Evolutionary conservation across 2,329 filamentous ascomycete species (phyloP), one percentile per base, ranked within the genome.

Genomic region (Aspergillus sp.): DNA sequence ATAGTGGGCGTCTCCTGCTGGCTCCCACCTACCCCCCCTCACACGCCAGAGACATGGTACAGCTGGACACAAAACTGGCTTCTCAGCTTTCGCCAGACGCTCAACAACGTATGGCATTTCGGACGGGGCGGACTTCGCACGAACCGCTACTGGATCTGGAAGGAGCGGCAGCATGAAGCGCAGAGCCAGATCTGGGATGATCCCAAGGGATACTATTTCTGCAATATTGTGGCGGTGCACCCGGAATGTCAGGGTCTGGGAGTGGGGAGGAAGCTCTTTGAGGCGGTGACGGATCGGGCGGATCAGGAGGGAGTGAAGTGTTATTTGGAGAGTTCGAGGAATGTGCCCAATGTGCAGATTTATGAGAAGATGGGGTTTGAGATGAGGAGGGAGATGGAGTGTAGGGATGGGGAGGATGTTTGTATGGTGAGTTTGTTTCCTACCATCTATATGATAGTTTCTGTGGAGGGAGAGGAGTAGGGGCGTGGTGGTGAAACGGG

Each of bases 1-100:
- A 23, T 91, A 30, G 80, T 91, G 15, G 89, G 89, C 17, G 87
- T 90, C n/a, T 87, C 89, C 45, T 91, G 90, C 82, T 91, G 89
- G 89, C 77, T 91, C 48, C 82, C 82, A 1, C 89, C 89, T 80
- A 19, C 76, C 78, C 0, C 72, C 7, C 7, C 80, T 1, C 74
- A 74, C 2, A 72, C 82, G 53, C 81, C 82, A 15, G 78, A 84
- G 55, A 84, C 81, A n/a, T 91, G 88, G 89, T 77, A 79, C 51
- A 82, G 86, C 57, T 91, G 87, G 82, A 70, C 83, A 2, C 85
- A 88, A 60, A 77, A 76, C 52, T 91, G 88, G 87, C 76, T 80
- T 10, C 78, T 91, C 6, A 91, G 86, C 78, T 73, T 85, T 53
- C 81, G 81, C 38, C 89, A 92, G 69, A 75, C 89, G 10, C 74